Percentiles rank a stretch among this genome's conserved stretches.
These are phyloP conservation scores for Xylaria cubensis DNA, from an alignment of 495 filamentous ascomycete genomes.

Conservation along the genomic window DNA sequence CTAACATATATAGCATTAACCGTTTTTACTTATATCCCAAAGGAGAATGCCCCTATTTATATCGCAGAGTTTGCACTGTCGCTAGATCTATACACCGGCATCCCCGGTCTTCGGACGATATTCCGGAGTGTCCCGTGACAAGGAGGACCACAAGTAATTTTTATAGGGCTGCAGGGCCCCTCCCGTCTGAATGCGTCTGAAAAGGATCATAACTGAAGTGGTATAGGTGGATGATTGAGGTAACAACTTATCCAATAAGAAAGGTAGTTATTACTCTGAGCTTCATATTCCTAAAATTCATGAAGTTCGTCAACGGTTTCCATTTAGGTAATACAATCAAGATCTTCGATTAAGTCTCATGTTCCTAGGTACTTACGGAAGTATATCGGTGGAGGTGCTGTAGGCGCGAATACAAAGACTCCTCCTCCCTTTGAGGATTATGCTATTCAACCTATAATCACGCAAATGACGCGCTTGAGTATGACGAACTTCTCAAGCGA, in stretches of 20 bases:
- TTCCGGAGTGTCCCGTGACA: neutral
- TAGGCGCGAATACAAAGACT: neutral
- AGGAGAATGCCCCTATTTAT: neutral
- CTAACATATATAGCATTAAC: too few relatives aligned
- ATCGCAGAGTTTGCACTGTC: neutral
- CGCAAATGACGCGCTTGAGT: neutral
- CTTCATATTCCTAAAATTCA: too few relatives aligned
- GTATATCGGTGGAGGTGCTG: too few relatives aligned
- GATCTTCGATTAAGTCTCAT: too few relatives aligned
- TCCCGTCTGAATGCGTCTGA: neutral
- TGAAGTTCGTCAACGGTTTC: too few relatives aligned
- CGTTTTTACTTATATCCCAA: neutral
- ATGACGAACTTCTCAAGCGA: neutral
- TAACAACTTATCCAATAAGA: too few relatives aligned
- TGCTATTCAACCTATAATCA: neutral
- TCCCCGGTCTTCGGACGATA: too few relatives aligned
- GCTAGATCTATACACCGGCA: neutral
- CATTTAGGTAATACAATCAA: too few relatives aligned
- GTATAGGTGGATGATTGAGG: too few relatives aligned
- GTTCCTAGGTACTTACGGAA: too few relatives aligned
- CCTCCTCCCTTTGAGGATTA: neutral
- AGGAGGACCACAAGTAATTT: neutral
- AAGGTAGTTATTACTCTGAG: neutral
- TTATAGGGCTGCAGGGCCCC: neutral
- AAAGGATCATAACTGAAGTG: too few relatives aligned